Evolutionary conservation across 2,329 filamentous ascomycete genomes (phyloP).

Genomic region (Aspergillus terreus): DNA sequence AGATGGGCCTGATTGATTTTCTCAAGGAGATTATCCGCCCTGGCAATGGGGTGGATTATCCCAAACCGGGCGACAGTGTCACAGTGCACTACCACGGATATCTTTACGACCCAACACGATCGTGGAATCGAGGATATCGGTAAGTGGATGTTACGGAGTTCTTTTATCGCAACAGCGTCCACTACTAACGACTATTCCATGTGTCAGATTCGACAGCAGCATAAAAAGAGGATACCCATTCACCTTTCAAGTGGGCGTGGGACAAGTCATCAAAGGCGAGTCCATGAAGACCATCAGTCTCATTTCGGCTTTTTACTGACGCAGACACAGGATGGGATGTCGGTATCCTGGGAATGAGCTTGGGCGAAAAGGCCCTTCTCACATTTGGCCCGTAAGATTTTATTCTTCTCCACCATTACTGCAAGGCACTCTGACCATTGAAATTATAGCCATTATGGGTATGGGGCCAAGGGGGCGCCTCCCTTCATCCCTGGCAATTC

Average conservation of each 20-base stretch:
- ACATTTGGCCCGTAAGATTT: conserved; percentile 16
- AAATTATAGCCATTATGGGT: conserved; percentile 12
- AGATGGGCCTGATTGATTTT: conserved; percentile 18
- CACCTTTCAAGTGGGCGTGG: conserved; percentile 16
- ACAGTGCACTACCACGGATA: conserved; percentile 20
- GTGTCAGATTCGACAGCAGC: conserved; percentile 16
- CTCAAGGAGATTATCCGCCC: conserved; percentile 19
- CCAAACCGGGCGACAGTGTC: conserved; percentile 14
- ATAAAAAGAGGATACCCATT: conserved; percentile 17
- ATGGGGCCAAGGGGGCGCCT: conserved; percentile 14
- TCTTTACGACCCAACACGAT: conserved; percentile 18
- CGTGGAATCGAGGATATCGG: conserved; percentile 15
- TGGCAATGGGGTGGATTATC: conserved; percentile 17
- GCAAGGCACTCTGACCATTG: neutral
- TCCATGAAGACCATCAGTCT: neutral
- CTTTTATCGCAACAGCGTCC: neutral
- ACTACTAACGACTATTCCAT: neutral
- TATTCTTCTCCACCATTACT: neutral
- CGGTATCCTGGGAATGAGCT: conserved; percentile 15
- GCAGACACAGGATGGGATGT: conserved; percentile 13
- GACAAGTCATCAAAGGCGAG: conserved; percentile 15
- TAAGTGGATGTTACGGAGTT: conserved; percentile 1
- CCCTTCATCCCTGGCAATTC: conserved; percentile 19
- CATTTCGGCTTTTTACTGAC: neutral
- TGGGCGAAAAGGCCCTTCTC: conserved; percentile 16